Evolutionary conservation across 345 rosid genomes (phyloP).

Genomic region (Triadica sebifera): DNA sequence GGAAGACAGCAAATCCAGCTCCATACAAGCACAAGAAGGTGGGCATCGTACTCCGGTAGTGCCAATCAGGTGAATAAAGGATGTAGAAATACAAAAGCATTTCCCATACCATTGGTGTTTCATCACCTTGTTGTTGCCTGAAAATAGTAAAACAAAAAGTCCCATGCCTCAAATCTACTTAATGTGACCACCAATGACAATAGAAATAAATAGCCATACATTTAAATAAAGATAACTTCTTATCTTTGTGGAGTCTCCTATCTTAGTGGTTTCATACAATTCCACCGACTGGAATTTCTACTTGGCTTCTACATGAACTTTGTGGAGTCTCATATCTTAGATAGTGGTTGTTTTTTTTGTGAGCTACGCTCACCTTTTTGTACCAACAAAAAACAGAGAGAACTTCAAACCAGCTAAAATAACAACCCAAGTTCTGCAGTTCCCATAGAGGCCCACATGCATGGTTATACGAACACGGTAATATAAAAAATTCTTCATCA

Average conservation of each 20-base stretch:
- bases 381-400: too few species aligned
- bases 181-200: background rate
- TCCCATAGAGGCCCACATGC: background rate
- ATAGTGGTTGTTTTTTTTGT: too few species aligned
- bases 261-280: too few species aligned
- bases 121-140: constrained; percentile 98
- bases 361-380: too few species aligned
- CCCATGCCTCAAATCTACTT: background rate
- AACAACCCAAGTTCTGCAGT: background rate
- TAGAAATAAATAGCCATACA: background rate
- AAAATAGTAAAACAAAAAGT: background rate
- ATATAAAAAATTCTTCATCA: background rate
- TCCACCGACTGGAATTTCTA: too few species aligned
- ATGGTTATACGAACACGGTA: background rate
- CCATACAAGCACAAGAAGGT: constrained; percentile 90
- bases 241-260: too few species aligned
- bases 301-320: too few species aligned
- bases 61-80: constrained; percentile 98
- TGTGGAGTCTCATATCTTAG: too few species aligned
- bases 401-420: background rate
- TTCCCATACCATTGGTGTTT: constrained; percentile 99
- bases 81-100: constrained; percentile 92
- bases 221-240: background rate
- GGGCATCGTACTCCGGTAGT: constrained; percentile 92
- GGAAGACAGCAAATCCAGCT: constrained; percentile 68